phyloP scores from a whole-genome alignment of 805 yeast genomes.

The Candida silvicultrix region DNA sequence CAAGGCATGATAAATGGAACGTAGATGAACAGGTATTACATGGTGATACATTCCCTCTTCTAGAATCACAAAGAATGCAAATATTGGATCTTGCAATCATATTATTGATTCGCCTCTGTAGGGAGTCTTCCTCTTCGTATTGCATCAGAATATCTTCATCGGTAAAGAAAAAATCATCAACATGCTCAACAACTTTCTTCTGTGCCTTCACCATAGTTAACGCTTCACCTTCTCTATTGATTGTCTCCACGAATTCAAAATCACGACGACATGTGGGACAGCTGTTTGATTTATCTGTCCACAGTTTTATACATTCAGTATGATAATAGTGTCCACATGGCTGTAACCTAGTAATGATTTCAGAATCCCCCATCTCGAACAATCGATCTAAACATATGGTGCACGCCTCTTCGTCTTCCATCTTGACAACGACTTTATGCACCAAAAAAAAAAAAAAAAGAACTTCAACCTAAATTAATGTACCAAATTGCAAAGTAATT shows the following conservation, averaged over 20 bases:
- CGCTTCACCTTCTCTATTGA: slow-evolving; percentile 15
- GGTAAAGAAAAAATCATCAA: slow-evolving; percentile 13
- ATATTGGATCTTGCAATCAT: slow-evolving; percentile 16
- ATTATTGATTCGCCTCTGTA: slow-evolving; percentile 14
- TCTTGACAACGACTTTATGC: neutral
- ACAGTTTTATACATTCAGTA: slow-evolving; percentile 45
- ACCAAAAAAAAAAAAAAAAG: neutral
- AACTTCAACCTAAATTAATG: no score
- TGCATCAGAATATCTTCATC: slow-evolving; percentile 7
- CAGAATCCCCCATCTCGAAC: slow-evolving; percentile 12
- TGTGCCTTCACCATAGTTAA: slow-evolving; percentile 7
- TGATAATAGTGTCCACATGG: slow-evolving; percentile 56
- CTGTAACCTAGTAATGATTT: slow-evolving; percentile 22
- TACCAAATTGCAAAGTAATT: no score
- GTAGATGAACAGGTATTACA: slow-evolving; percentile 30
- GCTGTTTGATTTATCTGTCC: slow-evolving; percentile 51
- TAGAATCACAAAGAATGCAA: slow-evolving; percentile 19
- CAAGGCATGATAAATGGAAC: slow-evolving; percentile 37
- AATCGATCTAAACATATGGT: slow-evolving; percentile 53
- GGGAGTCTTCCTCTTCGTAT: slow-evolving; percentile 3
- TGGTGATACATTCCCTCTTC: slow-evolving; percentile 11
- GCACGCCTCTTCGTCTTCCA: slow-evolving; percentile 31
- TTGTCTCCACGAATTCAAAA: slow-evolving; percentile 32
- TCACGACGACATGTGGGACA: slow-evolving; percentile 57
- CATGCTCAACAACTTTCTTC: slow-evolving; percentile 6